Evolutionary conservation across 768 basidiomycete species (phyloP), one percentile per base, ranked within the genome.

Genomic region (Trametopsis cervina): DNA sequence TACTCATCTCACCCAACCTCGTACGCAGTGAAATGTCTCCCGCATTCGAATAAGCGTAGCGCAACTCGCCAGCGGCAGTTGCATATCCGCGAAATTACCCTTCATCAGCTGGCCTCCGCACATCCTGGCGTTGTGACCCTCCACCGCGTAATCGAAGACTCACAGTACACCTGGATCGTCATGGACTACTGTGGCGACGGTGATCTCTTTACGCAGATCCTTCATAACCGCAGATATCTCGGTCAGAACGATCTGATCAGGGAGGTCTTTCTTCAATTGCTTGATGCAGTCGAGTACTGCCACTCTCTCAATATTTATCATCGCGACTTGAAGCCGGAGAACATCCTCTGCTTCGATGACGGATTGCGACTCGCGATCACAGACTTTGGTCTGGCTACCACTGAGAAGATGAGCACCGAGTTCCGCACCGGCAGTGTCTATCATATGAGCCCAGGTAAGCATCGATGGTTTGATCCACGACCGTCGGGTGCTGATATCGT

Each of bases 401-500:
- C 85, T 18, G 91, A 95, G 54, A 79, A 77, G 60, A 71, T 78
- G 47, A 92, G 89, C 58, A 77, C 77, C 46, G 94, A 98, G 65
- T 91, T 93, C 66, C 81, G 89, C 44, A 96, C 93, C 27, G 94
- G 94, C n/a, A 93, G 89, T 58, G 81, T 93, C n/a, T 96, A 92
- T 66, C 95, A 96, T 67, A 94, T 98, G 87, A 93, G 90, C 60
- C 94, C 94, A 66, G 91, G 88, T 82, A 65, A 42, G 76, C 64
- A 43, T 39, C 22, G 15, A 22, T 53, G 50, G 46, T 45, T 18
- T 39, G 13, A 22, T 36, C 24, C 39, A 33, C 15, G 24, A 25
- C 25, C 13, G 29, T 22, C 5, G 25, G 4, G 11, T 41, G 22
- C 21, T 26, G 42, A 37, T 51, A 15, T 54, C 49, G 26, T 59